Evolutionary conservation across 106 monocot species (phyloP).

Genomic region (Iris macrosiphon): DNA sequence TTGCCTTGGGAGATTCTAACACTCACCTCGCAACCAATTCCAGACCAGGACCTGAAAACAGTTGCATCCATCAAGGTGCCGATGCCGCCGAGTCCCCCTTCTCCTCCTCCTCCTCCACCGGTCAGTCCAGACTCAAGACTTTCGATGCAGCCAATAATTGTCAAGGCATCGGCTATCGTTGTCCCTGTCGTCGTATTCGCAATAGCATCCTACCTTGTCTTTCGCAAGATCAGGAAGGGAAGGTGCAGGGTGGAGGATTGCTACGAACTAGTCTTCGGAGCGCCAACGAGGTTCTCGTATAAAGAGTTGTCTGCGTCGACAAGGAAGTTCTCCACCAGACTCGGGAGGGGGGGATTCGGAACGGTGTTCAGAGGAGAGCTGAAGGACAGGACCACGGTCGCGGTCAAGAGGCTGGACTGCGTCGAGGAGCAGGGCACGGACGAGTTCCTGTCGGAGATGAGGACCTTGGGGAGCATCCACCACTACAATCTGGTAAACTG

Average conservation of each 20-base stretch:
- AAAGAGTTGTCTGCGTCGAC: slow-evolving; percentile 3
- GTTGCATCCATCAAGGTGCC: slow-evolving; percentile 6
- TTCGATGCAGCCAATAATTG: background rate
- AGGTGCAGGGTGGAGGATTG: background rate
- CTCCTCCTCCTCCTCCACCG: background rate
- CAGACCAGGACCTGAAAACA: background rate
- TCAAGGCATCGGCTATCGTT: background rate
- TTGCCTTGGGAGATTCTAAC: slow-evolving; percentile 20
- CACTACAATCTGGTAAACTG: slow-evolving; percentile 32
- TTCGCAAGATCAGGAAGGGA: background rate
- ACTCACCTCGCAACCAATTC: background rate
- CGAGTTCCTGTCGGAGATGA: slow-evolving; percentile 21
- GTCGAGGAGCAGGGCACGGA: background rate
- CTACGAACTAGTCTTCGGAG: slow-evolving; percentile 4
- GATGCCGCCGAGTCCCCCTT: background rate
- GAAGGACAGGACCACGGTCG: slow-evolving; percentile 1
- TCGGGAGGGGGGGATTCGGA: slow-evolving; percentile 14
- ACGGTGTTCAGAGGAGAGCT: slow-evolving; percentile 9
- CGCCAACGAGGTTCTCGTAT: slow-evolving; percentile 1
- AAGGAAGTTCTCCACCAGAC: background rate
- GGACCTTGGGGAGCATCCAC: slow-evolving; percentile 20
- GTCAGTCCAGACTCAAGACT: background rate
- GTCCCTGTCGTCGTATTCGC: background rate
- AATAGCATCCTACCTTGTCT: background rate
- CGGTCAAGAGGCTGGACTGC: slow-evolving; percentile 10